Evolutionary conservation across 1,139 yeast species (phyloP).

Genomic region (Yamadazyma trypodendri): DNA sequence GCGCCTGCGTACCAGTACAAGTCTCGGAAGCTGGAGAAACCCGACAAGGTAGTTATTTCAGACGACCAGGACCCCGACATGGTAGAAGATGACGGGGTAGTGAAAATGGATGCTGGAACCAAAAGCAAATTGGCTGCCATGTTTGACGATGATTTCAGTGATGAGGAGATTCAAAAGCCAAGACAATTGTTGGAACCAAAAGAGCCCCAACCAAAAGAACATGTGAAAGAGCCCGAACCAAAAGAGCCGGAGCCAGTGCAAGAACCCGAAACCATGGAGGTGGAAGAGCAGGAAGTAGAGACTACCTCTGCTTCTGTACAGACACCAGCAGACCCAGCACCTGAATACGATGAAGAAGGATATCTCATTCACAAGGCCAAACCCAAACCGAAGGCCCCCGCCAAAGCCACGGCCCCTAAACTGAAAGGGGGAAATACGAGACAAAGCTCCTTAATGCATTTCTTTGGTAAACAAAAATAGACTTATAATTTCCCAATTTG

Average conservation of each 20-base stretch:
- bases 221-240: slow-evolving; percentile 6
- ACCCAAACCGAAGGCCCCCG: slow-evolving; percentile 8
- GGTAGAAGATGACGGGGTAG: neutral
- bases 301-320: too few relatives aligned
- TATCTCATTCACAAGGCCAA: slow-evolving; percentile 30
- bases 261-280: slow-evolving; percentile 8
- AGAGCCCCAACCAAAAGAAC: slow-evolving; percentile 6
- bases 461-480: slow-evolving; percentile 29
- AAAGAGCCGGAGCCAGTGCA: slow-evolving; percentile 8
- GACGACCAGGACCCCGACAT: slow-evolving; percentile 18
- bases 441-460: slow-evolving; percentile 42
- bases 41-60: slow-evolving; percentile 38
- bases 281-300: slow-evolving; percentile 3
- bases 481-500: neutral
- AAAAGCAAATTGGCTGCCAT: slow-evolving; percentile 14
- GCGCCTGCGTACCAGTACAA: slow-evolving; percentile 33
- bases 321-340: slow-evolving; percentile 14
- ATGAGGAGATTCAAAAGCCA: slow-evolving; percentile 12
- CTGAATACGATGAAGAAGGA: slow-evolving; percentile 43
- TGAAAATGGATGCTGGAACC: slow-evolving; percentile 2
- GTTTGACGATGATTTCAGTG: slow-evolving; percentile 19
- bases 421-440: slow-evolving; percentile 14
- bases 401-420: slow-evolving; percentile 8
- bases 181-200: slow-evolving; percentile 9
- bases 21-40: slow-evolving; percentile 35